phyloP scores from a whole-genome alignment of 2,329 filamentous ascomycete species.

The Cryphonectria parasitica region DNA sequence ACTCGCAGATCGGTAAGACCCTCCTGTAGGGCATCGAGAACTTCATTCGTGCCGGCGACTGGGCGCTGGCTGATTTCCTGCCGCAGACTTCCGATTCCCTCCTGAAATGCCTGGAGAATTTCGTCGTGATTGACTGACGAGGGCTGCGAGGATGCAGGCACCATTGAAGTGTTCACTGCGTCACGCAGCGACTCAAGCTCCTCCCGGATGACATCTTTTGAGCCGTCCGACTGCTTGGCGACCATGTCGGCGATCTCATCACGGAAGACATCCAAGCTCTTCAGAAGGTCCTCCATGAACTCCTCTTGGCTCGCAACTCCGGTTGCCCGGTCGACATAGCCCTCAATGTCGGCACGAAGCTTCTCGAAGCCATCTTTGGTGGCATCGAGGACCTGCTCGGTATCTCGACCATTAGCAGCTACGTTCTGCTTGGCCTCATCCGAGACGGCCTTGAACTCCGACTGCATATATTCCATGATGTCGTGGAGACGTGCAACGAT shows the following conservation, averaged over 20 bases:
- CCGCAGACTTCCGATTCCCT: slow-evolving; percentile 75
- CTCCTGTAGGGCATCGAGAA: slow-evolving; percentile 87
- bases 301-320: slow-evolving; percentile 76
- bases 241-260: slow-evolving; percentile 70
- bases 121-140: slow-evolving; percentile 58
- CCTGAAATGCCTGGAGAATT: slow-evolving; percentile 70
- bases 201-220: slow-evolving; percentile 73
- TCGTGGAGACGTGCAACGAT: slow-evolving; percentile 64
- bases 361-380: slow-evolving; percentile 86
- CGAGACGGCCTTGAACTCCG: slow-evolving; percentile 63
- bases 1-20: slow-evolving; percentile 77
- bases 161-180: slow-evolving; percentile 70
- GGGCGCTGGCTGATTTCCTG: slow-evolving; percentile 72
- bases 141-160: slow-evolving; percentile 58
- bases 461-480: slow-evolving; percentile 63
- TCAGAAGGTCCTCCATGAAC: slow-evolving; percentile 70
- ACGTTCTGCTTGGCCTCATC: slow-evolving; percentile 77
- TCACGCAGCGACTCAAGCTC: slow-evolving; percentile 84
- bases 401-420: slow-evolving; percentile 76
- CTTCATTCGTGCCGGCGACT: slow-evolving; percentile 77
- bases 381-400: slow-evolving; percentile 85
- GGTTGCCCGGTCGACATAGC: slow-evolving; percentile 74
- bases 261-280: slow-evolving; percentile 68
- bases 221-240: slow-evolving; percentile 50
- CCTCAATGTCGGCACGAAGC: slow-evolving; percentile 78